Evolutionary conservation across 768 basidiomycete species (phyloP), one percentile per base, ranked within the genome.

Genomic region (Glaciozyma antarctica): DNA sequence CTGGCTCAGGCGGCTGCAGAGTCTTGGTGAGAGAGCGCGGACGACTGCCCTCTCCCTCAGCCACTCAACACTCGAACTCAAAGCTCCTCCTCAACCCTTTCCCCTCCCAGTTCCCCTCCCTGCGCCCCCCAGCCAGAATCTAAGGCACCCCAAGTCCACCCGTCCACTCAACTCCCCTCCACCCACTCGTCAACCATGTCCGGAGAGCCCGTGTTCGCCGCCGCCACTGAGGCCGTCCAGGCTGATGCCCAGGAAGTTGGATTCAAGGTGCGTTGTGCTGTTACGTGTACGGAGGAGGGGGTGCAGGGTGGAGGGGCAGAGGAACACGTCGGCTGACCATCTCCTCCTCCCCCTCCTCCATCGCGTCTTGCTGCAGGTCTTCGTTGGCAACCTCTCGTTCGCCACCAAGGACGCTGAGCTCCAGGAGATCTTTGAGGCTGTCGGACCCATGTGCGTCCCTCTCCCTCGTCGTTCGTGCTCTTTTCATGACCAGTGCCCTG

Each of bases 361-460:
- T 9, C 22, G 48, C 48, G n/a, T 15, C 24, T 48, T 47, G 17
- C 45, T 22, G 45, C 49, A 16, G 2, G 32, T 41, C 5, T 10
- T 32, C 34, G 17, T 48, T 51, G 30, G 38, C 54, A 48, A 94
- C 81, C 90, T 94, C 82, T 85, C 89, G 81, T 94, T 92, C 79
- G 81, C 85, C 76, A 90, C 88, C 73, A 89, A 87, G 82, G 88
- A 90, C 82, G 87, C 90, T 80, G 88, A 88, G 85, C 86, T 94
- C 81, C 88, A 84, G 86, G 81, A 88, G 78, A 87, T 94, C 82
- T 94, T 93, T 82, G 86, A 82, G 78, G 87, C 87, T 76, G 86
- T 90, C 76, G 81, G 83, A 78, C 83, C 90, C 79, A 86, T 93
- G 91, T 93, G 81, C 75, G 86, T 84, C 38, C n/a, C n/a, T 38